Evolutionary conservation across 2,329 filamentous ascomycete species (phyloP), one percentile per base, ranked within the genome.

Genomic region (Colletotrichum truncatum): DNA sequence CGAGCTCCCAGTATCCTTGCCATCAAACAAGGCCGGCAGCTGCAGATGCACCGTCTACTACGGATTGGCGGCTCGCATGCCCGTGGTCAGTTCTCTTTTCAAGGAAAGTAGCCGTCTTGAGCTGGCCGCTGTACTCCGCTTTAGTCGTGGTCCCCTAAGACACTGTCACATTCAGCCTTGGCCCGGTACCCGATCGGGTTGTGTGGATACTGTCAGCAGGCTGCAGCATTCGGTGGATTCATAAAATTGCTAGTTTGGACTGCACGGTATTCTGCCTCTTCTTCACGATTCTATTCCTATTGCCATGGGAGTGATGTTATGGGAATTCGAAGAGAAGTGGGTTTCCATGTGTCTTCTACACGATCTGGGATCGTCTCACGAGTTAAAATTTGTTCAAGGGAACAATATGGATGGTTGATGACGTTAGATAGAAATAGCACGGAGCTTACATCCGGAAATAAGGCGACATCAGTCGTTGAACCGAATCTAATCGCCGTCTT

Each of bases 131-230:
- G n/a, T n/a, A n/a, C n/a, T n/a, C n/a, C n/a, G n/a, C n/a, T n/a
- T n/a, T n/a, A n/a, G n/a, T n/a, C n/a, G n/a, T n/a, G n/a, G n/a
- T n/a, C n/a, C n/a, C n/a, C n/a, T 48, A 16, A 38, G 28, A 43
- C 38, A 61, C n/a, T n/a, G n/a, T 18, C 16, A 32, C 7, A 14
- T 46, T 30, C 38, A 34, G 43, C 30, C 48, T 25, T 14, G 38
- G 38, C 59, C 38, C 32, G 8, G 18, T 18, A 39, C 23, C n/a
- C 38, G 39, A 41, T 53, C 38, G 28, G 36, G n/a, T 30, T 48
- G 62, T 60, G 46, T 59, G 56, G 48, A 49, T 16, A 56, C 16
- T 28, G 56, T 65, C 49, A 65, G 62, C 49, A 21, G 49, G 62
- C 18, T 62, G 57, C 62, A 65, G 39, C 34, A 25, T 14, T 4